phyloP scores from a whole-genome alignment of 805 yeast species.

The Cyberlindnera mrakii region DNA sequence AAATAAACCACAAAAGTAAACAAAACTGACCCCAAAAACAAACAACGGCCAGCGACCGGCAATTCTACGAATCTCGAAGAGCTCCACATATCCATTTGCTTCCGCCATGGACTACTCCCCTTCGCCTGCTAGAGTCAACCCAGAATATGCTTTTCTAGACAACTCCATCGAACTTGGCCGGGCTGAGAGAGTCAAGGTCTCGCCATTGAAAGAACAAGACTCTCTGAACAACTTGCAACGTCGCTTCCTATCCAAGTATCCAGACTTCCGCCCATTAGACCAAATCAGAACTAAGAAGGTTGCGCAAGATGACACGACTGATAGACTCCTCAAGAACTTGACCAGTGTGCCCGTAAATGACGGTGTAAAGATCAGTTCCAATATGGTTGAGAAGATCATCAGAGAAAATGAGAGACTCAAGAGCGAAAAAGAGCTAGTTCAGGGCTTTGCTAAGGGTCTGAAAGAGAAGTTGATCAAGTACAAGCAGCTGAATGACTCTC shows the following conservation, averaged over 20 bases:
- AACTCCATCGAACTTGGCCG: slow-evolving; percentile 20
- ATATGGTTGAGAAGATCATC: slow-evolving; percentile 32
- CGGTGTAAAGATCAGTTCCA: slow-evolving; percentile 29
- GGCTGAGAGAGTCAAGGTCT: slow-evolving; percentile 10
- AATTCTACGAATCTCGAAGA: too few species aligned
- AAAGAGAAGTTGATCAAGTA: slow-evolving; percentile 31
- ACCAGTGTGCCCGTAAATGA: slow-evolving; percentile 20
- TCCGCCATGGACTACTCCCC: slow-evolving; percentile 22
- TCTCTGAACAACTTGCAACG: slow-evolving; percentile 14
- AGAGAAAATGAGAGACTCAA: slow-evolving; percentile 31
- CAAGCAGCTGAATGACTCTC: slow-evolving; percentile 25
- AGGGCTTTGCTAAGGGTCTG: slow-evolving; percentile 26
- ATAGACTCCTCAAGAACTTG: slow-evolving; percentile 19
- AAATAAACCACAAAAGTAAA: too few species aligned
- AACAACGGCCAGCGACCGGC: too few species aligned
- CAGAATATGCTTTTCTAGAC: slow-evolving; percentile 20
- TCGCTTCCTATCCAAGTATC: slow-evolving; percentile 16
- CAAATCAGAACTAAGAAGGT: neutral
- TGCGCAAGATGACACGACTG: slow-evolving; percentile 12
- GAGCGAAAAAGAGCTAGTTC: slow-evolving; percentile 26
- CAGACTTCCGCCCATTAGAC: slow-evolving; percentile 15
- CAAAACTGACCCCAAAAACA: too few species aligned
- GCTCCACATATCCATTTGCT: neutral
- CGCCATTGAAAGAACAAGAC: slow-evolving; percentile 10
- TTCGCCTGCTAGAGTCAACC: slow-evolving; percentile 18